Evolutionary conservation across 108 stramenopile species (phyloP).

Genomic region (Aurantiochytrium sp.): DNA sequence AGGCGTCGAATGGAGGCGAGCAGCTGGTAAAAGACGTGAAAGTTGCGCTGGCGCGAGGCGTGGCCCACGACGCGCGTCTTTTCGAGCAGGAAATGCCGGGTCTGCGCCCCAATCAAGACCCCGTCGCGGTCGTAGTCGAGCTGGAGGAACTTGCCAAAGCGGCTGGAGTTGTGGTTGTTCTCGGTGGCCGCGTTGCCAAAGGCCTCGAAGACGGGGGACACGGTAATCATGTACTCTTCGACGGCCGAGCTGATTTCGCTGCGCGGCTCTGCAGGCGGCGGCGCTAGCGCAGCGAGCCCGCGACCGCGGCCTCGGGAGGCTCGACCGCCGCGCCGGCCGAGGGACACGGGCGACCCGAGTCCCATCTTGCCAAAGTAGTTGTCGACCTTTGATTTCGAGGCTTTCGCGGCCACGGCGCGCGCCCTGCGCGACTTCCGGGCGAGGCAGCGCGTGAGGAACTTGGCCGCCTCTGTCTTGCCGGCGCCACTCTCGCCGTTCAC

Average conservation of each 20-base stretch:
- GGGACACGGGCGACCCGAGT: not conserved
- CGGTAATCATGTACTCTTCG: constrained; percentile 37
- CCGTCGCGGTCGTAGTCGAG: constrained; percentile 43
- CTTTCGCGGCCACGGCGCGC: not conserved
- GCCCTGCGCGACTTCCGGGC: constrained; percentile 45
- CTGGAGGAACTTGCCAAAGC: constrained; percentile 70
- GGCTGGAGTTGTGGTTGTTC: constrained; percentile 61
- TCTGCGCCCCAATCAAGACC: constrained; percentile 49
- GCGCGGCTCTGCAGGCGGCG: not conserved
- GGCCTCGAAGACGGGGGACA: constrained; percentile 59
- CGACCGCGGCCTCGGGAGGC: not conserved
- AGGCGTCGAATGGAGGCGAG: not conserved
- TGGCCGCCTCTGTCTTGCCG: constrained; percentile 91
- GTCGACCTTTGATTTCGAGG: not conserved
- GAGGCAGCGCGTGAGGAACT: constrained; percentile 86
- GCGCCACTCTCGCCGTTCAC: constrained; percentile 91
- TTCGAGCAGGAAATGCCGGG: constrained; percentile 80
- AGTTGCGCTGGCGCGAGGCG: constrained; percentile 74
- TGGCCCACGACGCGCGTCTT: constrained; percentile 82
- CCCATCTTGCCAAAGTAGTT: constrained; percentile 18
- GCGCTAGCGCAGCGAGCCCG: not conserved
- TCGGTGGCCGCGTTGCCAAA: constrained; percentile 65
- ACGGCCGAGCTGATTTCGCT: not conserved
- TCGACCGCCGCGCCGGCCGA: not conserved
- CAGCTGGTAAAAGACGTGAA: constrained; percentile 94